Percentiles rank a stretch among this genome's conserved stretches.
Evolutionary conservation across 2,329 filamentous ascomycete species (phyloP).

Genomic region (Ophiostoma perfectum): DNA sequence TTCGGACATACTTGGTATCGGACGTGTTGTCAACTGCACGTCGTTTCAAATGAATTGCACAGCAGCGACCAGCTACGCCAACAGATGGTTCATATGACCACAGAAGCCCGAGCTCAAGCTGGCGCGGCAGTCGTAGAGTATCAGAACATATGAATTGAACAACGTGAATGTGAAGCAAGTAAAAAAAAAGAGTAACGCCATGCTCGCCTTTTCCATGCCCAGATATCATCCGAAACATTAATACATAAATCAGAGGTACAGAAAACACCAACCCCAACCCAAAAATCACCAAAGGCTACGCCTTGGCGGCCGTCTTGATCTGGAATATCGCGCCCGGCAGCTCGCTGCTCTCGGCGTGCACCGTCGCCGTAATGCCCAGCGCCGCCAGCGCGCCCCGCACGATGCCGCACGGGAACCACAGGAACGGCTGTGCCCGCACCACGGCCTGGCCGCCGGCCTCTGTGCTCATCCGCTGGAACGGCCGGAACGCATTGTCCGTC

Average conservation of each 20-base stretch:
- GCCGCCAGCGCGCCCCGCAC: slow-evolving; percentile 89
- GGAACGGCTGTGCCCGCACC: slow-evolving; percentile 74
- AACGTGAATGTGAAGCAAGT: neutral
- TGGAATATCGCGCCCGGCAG: slow-evolving; percentile 89
- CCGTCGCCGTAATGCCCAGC: slow-evolving; percentile 82
- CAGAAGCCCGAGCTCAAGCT: neutral
- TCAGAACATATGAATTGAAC: neutral
- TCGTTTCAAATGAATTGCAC: too few relatives aligned
- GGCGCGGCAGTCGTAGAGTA: too few relatives aligned
- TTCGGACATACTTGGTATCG: neutral
- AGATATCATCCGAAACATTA: slow-evolving; percentile 6
- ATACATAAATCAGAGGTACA: neutral
- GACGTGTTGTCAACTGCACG: too few relatives aligned
- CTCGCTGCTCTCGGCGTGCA: slow-evolving; percentile 84
- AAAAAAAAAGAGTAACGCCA: slow-evolving; percentile 5
- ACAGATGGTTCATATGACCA: too few relatives aligned
- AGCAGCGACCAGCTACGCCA: too few relatives aligned
- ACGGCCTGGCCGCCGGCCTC: slow-evolving; percentile 69
- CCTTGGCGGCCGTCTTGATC: slow-evolving; percentile 77
- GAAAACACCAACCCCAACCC: neutral
- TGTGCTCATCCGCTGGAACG: slow-evolving; percentile 83
- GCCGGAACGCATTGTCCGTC: slow-evolving; percentile 86
- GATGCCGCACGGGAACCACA: slow-evolving; percentile 93
- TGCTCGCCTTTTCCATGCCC: slow-evolving; percentile 18
- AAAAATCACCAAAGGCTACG: slow-evolving; percentile 36